Conservation (phyloP, 106 monocot genomes). For the Apostasia ramifera region DNA sequence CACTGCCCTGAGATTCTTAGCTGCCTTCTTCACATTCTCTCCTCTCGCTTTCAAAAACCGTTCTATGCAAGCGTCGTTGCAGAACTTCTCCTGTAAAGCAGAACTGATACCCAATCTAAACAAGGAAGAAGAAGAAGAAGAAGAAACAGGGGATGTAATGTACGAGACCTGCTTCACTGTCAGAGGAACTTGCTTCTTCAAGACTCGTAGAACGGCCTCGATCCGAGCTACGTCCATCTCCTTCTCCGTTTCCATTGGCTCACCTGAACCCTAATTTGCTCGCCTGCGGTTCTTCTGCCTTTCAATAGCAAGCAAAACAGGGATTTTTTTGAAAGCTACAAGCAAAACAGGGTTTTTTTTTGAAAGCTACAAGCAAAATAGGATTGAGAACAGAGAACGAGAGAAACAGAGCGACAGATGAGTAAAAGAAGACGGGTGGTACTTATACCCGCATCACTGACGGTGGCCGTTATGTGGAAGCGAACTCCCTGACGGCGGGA, state of each 20-base stretch:
- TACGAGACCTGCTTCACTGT: conserved; percentile 27
- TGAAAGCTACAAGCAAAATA: background rate
- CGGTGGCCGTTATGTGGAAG: conserved; percentile 19
- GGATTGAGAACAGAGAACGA: background rate
- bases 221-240: conserved; percentile 13
- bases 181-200: conserved; percentile 36
- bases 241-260: conserved; percentile 18
- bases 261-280: background rate
- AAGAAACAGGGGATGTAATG: background rate
- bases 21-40: conserved; percentile 83
- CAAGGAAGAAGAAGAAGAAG: background rate
- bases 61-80: conserved; percentile 78
- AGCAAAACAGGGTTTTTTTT: too few relatives aligned
- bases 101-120: background rate
- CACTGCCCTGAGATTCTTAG: conserved; percentile 71
- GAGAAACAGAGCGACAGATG: background rate
- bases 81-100: conserved; percentile 75
- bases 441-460: conserved; percentile 13
- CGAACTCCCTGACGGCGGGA: conserved; percentile 4
- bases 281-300: background rate
- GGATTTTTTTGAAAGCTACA: background rate
- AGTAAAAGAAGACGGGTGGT: background rate
- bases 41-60: conserved; percentile 66
- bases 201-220: conserved; percentile 24
- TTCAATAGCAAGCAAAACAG: background rate